Evolutionary conservation across 495 filamentous ascomycete genomes (phyloP), one percentile per base, ranked within the genome.

Genomic region (Penicillium arizonense): DNA sequence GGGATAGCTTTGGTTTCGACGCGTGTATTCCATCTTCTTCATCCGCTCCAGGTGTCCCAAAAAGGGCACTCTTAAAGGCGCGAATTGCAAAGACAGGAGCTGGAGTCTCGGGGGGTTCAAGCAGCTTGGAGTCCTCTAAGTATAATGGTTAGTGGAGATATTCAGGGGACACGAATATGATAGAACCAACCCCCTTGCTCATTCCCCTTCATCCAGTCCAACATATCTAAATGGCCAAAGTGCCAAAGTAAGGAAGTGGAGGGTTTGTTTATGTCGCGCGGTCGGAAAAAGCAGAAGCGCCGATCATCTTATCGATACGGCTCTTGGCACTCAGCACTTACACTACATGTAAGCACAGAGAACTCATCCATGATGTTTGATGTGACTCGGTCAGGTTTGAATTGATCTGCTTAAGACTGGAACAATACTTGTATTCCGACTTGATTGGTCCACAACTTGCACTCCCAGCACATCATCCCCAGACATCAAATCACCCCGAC

Each of bases 51-150:
- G 90, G 90, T 3, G 90, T 93, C 32, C 95, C 94, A 75, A 96
- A 97, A 33, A 98, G 67, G 14, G 89, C 91, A 49, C 88, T 91
- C 61, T 89, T 94, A 70, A 97, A 84, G 14, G 94, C 95, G 61
- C 92, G 91, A 50, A 94, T 82, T 11, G 92, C 93, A 74, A 98
- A 97, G 2, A 96, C 82, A 20, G 92, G 91, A 23, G 91, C 95
- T 10, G 94, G 95, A 5, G 94, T 97, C 56, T 96, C 90, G 52
- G 93, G 94, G 7, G 81, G 77, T 39, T 96, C 90, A 41, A 65
- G 49, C 32, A 71, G 51, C 53, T 62, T 72, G 28, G 72, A 70
- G 54, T 68, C 63, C 53, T 71, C 73, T 76, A 45, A 26, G 41
- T 11, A 30, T 30, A 2, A 40, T 50, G 36, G 40, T 23, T 20